Base-by-base conservation (phyloP, 139 green algal species). In the Dunaliella primolecta region DNA sequence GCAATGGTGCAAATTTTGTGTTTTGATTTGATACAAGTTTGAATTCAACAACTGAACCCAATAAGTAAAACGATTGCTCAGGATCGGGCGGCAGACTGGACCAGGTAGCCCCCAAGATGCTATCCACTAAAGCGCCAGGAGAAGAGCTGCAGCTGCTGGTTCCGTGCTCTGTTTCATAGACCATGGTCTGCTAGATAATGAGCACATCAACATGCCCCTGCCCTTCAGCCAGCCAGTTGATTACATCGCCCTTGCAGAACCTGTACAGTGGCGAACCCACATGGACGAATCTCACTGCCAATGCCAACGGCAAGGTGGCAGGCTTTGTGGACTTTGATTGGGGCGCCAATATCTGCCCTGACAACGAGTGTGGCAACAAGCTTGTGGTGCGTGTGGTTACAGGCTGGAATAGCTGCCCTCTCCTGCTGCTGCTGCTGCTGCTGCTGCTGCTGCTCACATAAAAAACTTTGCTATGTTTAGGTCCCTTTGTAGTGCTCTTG, bases 241-340 rank as follows among this genome's bases (percentile, higher is more conserved):
- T 11, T 23, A 71, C 25, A 25, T n/a, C 25, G 25, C 23, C 20
- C 25, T 34, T 24, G 36, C 89, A 92, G 85, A 84, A 95, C 81
- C 91, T 94, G 86, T 89, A 82, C 75, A 81, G 77, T 29, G 56
- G 71, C 87, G 0, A 56, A 29, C 84, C 32, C 55, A 88, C 27
- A 15, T 98, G 94, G 94, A 84, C n/a, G 29, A 98, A 98, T 89
- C 83, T 98, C 64, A 98, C 95, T 11, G 90, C 80, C 1, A 87
- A 88, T n/a, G 91, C 93, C 1, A 76, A 88, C 25, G 94, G 93
- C 36, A 89, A 90, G 21, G 87, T 99, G 34, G 86, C 93, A 0
- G 89, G 89, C 74, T 98, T 99, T 83, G 91, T 96, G 27, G 97
- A 98, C 87, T 99, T 95, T 89, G 96, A 98, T 85, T 99, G 96